These are phyloP conservation scores for Ceratocystis variospora DNA, from an alignment of 2,329 filamentous ascomycete genomes.

Conservation along the genomic window DNA sequence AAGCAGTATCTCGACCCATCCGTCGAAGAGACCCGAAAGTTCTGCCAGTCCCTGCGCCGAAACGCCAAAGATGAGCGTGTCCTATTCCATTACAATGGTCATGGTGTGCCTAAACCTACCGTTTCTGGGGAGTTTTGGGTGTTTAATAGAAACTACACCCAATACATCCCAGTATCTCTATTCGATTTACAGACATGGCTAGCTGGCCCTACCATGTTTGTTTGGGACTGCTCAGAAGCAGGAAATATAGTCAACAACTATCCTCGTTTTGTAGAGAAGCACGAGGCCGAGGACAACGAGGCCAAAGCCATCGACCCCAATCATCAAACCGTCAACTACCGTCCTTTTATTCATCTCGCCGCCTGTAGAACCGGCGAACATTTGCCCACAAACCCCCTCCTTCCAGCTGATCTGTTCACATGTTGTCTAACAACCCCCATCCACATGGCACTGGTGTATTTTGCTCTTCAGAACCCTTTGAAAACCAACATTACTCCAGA, in stretches of 20 bases:
- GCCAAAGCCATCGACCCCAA: constrained; percentile 61
- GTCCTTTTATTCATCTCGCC: constrained; percentile 72
- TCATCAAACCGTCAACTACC: constrained; percentile 61
- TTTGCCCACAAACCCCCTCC: constrained; percentile 80
- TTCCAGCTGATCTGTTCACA: constrained; percentile 91
- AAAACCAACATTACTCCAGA: constrained; percentile 58
- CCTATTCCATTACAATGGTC: constrained; percentile 96
- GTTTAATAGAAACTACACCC: constrained; percentile 96
- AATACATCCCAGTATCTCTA: constrained; percentile 93
- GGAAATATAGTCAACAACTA: constrained; percentile 94
- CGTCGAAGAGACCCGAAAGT: constrained; percentile 94
- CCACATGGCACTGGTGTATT: constrained; percentile 92
- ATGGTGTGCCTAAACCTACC: constrained; percentile 91
- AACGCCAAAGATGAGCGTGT: constrained; percentile 95
- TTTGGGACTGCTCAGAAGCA: constrained; percentile 95
- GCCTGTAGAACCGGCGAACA: constrained; percentile 85
- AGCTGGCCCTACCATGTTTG: constrained; percentile 86
- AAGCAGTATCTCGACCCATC: constrained; percentile 95
- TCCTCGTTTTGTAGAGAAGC: constrained; percentile 85
- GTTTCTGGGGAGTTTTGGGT: constrained; percentile 97
- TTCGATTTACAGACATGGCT: constrained; percentile 95
- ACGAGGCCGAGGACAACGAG: constrained; percentile 77
- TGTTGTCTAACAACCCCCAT: constrained; percentile 93
- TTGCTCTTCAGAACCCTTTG: constrained; percentile 80
- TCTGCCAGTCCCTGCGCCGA: constrained; percentile 74